Base-by-base conservation (phyloP, 1,284 basidiomycete species). In the Mrakiaceae sp. region DNA sequence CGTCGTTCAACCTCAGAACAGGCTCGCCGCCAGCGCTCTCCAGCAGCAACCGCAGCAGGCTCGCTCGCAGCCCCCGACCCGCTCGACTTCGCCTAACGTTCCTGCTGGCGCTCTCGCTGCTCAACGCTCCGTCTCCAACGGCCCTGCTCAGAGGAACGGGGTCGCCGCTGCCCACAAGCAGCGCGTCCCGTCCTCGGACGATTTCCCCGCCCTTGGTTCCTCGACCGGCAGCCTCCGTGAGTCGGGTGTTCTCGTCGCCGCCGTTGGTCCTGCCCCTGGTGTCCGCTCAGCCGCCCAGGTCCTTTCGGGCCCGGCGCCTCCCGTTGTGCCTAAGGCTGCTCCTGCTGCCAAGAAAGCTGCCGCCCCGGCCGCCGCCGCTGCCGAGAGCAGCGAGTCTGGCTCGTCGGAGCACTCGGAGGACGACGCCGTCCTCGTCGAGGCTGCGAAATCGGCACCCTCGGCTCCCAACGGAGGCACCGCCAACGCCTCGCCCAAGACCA, bases 201-300 rank as follows among this genome's bases (percentile, higher is more conserved):
- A 78, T 62, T 78, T 78, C 72, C 76, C 76, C 11, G 75, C 74
- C 44, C 70, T 78, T 3, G 74, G 73, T 27, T 70, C 61, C 5
- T 67, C 67, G n/a, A 69, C 63, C 12, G 69, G 69, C 8, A 67
- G 60, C 50, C 54, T 68, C 6, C 66, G 49, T 27, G 65, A 63
- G 16, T 50, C 64, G 47, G 56, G 48, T 7, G 61, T 67, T 47
- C 60, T 67, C 42, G 57, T 43, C 46, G 64, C 66, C n/a, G 52
- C 64, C 7, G 54, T 66, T 47, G 63, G 60, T 39, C 53, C 62
- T 50, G 54, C 49, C 10, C 51, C 42, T n/a, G 71, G 72, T 11
- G 76, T 76, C 27, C 27, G 27, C 72, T 77, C 76, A 8, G 76
- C 75, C 42, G 75, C 76, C 58, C 76, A 78, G 69, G 74, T 78